Conservation (phyloP, 306 rosid species). For the Dryas drummondii region DNA sequence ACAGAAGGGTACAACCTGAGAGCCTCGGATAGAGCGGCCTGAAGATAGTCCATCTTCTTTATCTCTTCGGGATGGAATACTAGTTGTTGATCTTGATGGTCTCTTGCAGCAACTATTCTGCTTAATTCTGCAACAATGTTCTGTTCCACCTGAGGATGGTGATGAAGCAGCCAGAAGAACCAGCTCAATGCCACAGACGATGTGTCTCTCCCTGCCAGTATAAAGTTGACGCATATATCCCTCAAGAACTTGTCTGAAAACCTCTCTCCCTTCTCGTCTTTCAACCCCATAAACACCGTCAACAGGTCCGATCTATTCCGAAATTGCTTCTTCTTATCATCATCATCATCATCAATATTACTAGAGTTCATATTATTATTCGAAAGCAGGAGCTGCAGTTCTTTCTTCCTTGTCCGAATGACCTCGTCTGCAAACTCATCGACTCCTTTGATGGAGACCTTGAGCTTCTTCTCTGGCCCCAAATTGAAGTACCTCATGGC, state of each 20-base stretch:
- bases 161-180: constrained; percentile 84
- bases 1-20: constrained; percentile 91
- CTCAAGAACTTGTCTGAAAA: constrained; percentile 80
- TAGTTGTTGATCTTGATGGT: neutral
- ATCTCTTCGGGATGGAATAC: constrained; percentile 69
- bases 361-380: neutral
- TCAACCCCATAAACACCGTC: constrained; percentile 67
- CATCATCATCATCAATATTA: neutral
- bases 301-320: constrained; percentile 51
- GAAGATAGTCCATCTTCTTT: constrained; percentile 91
- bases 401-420: constrained; percentile 70
- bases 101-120: constrained; percentile 46
- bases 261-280: constrained; percentile 60
- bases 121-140: constrained; percentile 58
- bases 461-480: constrained; percentile 65
- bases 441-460: constrained; percentile 54
- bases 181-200: constrained; percentile 96
- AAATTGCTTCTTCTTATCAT: neutral
- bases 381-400: constrained; percentile 20
- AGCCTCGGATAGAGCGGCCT: constrained; percentile 86
- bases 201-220: constrained; percentile 92
- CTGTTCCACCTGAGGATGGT: constrained; percentile 63
- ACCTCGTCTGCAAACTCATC: constrained; percentile 78
- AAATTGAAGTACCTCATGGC: constrained; percentile 64
- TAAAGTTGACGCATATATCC: constrained; percentile 91